These are phyloP conservation scores for Grigorovia yakushimaensis DNA, from an alignment of 805 yeast species.

Conservation along the genomic window DNA sequence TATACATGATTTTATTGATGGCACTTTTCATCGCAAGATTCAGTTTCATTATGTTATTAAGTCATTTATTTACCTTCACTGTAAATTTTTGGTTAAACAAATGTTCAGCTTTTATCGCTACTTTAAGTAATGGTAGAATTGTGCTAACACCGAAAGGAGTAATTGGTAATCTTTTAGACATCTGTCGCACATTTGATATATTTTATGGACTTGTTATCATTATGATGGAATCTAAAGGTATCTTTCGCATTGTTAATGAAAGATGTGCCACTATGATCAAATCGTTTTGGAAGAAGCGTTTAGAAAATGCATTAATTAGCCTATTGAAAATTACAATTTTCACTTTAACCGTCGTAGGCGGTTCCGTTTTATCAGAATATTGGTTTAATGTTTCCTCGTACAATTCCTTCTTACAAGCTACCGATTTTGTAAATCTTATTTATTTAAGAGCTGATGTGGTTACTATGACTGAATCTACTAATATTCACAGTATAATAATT, in stretches of 20 bases:
- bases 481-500: neutral
- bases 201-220: neutral
- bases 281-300: neutral
- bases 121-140: neutral
- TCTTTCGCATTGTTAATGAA: neutral
- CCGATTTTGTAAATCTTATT: neutral
- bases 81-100: neutral
- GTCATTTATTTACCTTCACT: neutral
- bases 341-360: neutral
- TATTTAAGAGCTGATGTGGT: neutral
- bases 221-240: neutral
- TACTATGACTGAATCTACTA: neutral
- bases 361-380: conserved; percentile 12
- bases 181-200: neutral
- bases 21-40: neutral
- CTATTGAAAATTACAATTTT: neutral
- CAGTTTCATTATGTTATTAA: neutral
- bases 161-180: neutral
- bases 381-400: conserved; percentile 9
- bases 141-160: neutral
- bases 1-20: neutral
- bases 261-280: neutral
- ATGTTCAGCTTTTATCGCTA: neutral
- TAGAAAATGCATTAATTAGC: neutral
- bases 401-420: neutral